phyloP scores from a whole-genome alignment of 139 green algal genomes.

The Eudorina sp. region DNA sequence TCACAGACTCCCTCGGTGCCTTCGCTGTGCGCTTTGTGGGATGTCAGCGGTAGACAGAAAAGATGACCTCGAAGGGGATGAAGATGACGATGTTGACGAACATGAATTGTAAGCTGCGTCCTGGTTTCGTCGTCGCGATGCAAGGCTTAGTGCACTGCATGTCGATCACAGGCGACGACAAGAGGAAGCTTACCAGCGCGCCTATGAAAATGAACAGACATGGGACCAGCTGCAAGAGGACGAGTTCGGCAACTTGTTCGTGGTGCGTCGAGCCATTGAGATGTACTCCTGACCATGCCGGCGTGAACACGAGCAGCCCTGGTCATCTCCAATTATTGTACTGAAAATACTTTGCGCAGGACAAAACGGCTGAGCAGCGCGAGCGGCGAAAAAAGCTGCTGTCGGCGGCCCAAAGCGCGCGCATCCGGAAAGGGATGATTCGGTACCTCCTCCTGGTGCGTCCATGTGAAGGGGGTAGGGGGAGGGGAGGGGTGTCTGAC shows the following conservation, averaged over 20 bases:
- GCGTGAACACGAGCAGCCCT: too few relatives aligned
- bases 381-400: constrained; percentile 72
- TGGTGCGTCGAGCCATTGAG: constrained; percentile 75
- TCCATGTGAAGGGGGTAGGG: neutral
- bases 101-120: constrained; percentile 24
- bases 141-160: neutral
- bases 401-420: constrained; percentile 63
- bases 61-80: constrained; percentile 20
- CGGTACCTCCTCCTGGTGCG: constrained; percentile 87
- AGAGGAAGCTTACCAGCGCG: constrained; percentile 75
- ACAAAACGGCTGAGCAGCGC: constrained; percentile 76
- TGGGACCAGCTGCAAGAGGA: constrained; percentile 93
- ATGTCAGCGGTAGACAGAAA: constrained; percentile 20
- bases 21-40: too few relatives aligned
- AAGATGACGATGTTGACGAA: constrained; percentile 45
- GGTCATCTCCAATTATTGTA: too few relatives aligned
- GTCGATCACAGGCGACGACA: constrained; percentile 55
- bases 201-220: constrained; percentile 89
- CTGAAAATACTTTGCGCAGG: constrained; percentile 57
- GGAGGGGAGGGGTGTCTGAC: neutral
- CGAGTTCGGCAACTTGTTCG: constrained; percentile 83
- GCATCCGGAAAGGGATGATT: constrained; percentile 95
- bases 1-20: too few relatives aligned
- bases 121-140: neutral
- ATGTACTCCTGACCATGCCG: too few relatives aligned